Base-by-base conservation (phyloP, 805 yeast genomes). In the Metschnikowia colocasiae region DNA sequence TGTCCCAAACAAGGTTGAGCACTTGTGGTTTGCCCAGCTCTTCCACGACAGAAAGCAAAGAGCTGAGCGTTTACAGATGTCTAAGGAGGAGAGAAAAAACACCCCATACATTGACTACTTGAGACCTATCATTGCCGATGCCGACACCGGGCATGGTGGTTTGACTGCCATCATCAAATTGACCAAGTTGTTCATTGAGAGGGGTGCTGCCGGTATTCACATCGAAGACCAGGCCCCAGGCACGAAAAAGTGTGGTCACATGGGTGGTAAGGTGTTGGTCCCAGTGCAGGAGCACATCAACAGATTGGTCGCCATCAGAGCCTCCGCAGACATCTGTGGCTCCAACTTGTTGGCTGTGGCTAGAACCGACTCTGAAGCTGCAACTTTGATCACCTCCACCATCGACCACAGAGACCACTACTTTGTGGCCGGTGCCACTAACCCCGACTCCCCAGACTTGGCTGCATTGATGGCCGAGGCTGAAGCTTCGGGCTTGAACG, bases 191-290 rank as follows among this genome's bases (percentile, higher is more conserved):
- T 92, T 92, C 65, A 87, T 92, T 59, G 98, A 92, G 75, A 83
- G 95, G 62, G 98, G 98, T 69, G 99, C 98, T 48, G 97, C 98
- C 50, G 98, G 98, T 64, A 90, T 92, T 61, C 99, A 92, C 68
- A 90, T 92, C 66, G 99, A 92, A 75, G 98, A 92, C 72, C 98
- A 92, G 78, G 97, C 97, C 46, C 96, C 98, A 46, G 97, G 97
- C 61, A 92, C 97, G 60, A 92, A 92, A 72, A 92, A 92, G 75
- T 92, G 98, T 75, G 98, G 98, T 52, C 98, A 92, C 73, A 92
- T 92, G 98, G 97, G 96, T 57, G 98, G 98, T 60, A 89, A 94
- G 71, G 97, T 94, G 45, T 81, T 92, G 58, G 97, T 92, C 53
- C 98, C 98, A 54, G 94, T 90, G 50, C 97, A 90, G 73, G 98